These are phyloP conservation scores for Cytospora schulzeri DNA, from an alignment of 2,329 filamentous ascomycete species.

Conservation along the genomic window DNA sequence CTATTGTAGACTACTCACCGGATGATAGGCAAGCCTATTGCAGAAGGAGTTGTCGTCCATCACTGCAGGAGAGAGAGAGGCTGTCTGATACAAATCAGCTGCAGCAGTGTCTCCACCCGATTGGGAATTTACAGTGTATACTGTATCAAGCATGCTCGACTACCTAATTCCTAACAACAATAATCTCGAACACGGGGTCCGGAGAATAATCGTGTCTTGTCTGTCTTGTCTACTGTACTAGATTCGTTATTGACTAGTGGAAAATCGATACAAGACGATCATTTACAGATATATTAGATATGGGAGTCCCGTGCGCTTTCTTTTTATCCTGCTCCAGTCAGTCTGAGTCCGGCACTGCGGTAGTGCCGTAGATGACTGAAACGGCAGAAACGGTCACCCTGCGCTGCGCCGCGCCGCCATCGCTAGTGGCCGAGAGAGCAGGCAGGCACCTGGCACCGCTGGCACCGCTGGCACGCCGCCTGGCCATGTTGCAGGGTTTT, in stretches of 20 bases:
- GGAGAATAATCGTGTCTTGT: neutral
- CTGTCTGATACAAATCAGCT: slow-evolving; percentile 19
- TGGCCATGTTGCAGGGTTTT: neutral
- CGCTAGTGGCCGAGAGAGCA: neutral
- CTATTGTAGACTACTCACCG: too few species aligned
- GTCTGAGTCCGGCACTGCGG: too few species aligned
- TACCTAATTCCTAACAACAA: too few species aligned
- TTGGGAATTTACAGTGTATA: neutral
- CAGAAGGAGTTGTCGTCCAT: too few species aligned
- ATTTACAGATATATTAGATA: neutral
- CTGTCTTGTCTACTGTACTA: too few species aligned
- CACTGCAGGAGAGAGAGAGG: slow-evolving; percentile 4
- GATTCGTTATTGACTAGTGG: neutral
- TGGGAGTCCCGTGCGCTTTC: neutral
- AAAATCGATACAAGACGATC: neutral
- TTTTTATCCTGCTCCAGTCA: too few species aligned
- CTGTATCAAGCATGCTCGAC: too few species aligned
- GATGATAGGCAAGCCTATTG: neutral
- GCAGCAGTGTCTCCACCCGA: slow-evolving; percentile 14
- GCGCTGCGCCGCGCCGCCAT: neutral
- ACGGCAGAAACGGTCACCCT: neutral
- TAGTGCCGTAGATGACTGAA: neutral
- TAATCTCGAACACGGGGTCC: neutral
- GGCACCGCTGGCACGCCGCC: neutral
- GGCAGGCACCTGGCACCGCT: too few species aligned